Conservation (phyloP, 2,329 filamentous ascomycete species). For the Huntiella savannae region DNA sequence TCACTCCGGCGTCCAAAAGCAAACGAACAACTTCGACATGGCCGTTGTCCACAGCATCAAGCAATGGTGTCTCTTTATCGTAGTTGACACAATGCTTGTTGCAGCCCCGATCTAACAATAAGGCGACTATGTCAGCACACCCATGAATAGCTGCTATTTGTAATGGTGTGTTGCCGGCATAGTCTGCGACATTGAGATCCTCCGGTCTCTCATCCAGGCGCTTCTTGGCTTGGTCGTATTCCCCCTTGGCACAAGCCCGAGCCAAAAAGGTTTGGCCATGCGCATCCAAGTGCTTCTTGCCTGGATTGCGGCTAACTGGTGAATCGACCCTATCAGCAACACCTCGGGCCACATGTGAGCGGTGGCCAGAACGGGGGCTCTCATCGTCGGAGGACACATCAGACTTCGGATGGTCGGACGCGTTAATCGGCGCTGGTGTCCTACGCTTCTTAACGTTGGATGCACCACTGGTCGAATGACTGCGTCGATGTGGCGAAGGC, state of each 20-base stretch:
- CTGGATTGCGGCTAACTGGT: slow-evolving; percentile 46
- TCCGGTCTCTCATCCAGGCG: slow-evolving; percentile 63
- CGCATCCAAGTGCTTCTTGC: slow-evolving; percentile 78
- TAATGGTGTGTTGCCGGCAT: slow-evolving; percentile 87
- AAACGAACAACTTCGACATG: slow-evolving; percentile 76
- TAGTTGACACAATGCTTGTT: slow-evolving; percentile 62
- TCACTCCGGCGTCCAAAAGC: slow-evolving; percentile 69
- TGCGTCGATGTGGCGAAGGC: slow-evolving; percentile 37
- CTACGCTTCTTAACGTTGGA: slow-evolving; percentile 47
- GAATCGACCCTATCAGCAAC: slow-evolving; percentile 43
- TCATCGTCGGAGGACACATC: slow-evolving; percentile 46
- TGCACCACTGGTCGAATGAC: slow-evolving; percentile 41
- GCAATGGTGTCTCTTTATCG: slow-evolving; percentile 78
- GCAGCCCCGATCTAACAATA: slow-evolving; percentile 69
- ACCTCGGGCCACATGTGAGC: slow-evolving; percentile 31
- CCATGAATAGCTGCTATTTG: slow-evolving; percentile 86
- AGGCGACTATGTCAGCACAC: slow-evolving; percentile 67
- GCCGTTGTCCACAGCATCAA: slow-evolving; percentile 92
- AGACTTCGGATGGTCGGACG: slow-evolving; percentile 42
- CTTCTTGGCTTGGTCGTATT: slow-evolving; percentile 59
- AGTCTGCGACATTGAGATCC: slow-evolving; percentile 76
- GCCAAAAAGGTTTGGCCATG: slow-evolving; percentile 82
- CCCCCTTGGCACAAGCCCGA: slow-evolving; percentile 73
- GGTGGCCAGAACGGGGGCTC: slow-evolving; percentile 40
- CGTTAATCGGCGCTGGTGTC: slow-evolving; percentile 40